Evolutionary conservation across 2,329 filamentous ascomycete genomes (phyloP).

Genomic region (Coniochaeta prunicola): DNA sequence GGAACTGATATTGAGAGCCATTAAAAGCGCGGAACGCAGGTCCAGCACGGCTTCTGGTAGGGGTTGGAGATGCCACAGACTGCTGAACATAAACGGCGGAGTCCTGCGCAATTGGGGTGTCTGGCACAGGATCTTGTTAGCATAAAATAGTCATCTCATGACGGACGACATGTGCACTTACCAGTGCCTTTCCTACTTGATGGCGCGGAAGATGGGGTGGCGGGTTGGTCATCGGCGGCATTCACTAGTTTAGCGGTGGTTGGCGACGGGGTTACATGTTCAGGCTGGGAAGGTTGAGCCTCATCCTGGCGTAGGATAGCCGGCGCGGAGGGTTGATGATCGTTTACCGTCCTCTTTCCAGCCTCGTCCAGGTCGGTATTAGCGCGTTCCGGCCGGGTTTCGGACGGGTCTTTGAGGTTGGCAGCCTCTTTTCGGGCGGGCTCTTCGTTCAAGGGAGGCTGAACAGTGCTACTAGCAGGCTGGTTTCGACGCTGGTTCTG

Average conservation of each 20-base stretch:
- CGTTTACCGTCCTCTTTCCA: not conserved
- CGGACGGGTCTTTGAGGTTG: not conserved
- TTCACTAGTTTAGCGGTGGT: not conserved
- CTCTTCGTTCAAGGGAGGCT: slow-evolving; percentile 1
- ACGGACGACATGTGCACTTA: not conserved
- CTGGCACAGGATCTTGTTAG: slow-evolving; percentile 3
- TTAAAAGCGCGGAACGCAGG: not conserved
- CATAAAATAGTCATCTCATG: not conserved
- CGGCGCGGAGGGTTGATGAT: not conserved
- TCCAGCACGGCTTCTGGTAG: not conserved
- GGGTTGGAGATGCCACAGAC: slow-evolving; percentile 5
- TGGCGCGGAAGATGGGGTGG: not conserved
- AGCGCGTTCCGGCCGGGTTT: not conserved
- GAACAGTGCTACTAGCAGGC: not conserved
- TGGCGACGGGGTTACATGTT: not conserved
- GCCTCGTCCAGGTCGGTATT: not conserved
- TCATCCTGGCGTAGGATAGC: not conserved
- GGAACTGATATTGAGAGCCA: not conserved
- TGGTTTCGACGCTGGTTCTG: slow-evolving; percentile 8
- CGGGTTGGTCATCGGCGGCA: not conserved
- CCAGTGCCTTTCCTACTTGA: not conserved
- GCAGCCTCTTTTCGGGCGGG: slow-evolving; percentile 4
- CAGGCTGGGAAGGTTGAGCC: not conserved
- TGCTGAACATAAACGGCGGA: not conserved
- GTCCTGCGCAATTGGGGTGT: slow-evolving; percentile 4